Base-by-base conservation (phyloP, 352 stramenopile genomes). In the Globisporangium abappressorium region DNA sequence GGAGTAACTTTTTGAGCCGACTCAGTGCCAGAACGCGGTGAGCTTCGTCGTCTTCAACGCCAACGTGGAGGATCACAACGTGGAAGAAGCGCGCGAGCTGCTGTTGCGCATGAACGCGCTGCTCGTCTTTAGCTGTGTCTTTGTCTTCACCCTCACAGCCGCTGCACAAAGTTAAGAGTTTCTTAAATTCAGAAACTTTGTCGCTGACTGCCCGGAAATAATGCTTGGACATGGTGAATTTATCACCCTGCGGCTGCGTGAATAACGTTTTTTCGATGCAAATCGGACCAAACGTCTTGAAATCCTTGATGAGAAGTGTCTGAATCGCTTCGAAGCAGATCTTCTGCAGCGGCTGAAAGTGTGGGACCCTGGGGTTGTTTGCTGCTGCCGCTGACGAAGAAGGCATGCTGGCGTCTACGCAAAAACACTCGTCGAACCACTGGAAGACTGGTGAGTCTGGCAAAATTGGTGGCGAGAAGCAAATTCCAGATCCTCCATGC, bases 341-440 rank as follows among this genome's bases (percentile, higher is more conserved):
- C 0, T 62, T 57, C n/a, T 87, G 79, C 22, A 90, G 68, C n/a
- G 70, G 66, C n/a, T 65, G 57, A 15, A 91, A 80, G 38, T 90
- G 74, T 2, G 64, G n/a, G 18, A 80, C 74, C 1, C 12, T 43
- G 3, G 11, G 6, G 9, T 12, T 57, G 58, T 18, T 24, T 54
- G 62, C 22, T 18, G 66, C 55, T 57, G 46, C 22, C 11, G 26
- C 5, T 11, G 51, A n/a, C 1, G 26, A 24, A 7, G 57, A 20
- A 9, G 43, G 15, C 6, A 22, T 6, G 4, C 15, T 22, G 43
- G 43, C 41, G 2, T 89, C 76, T 0, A 90, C 66, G 9, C 74
- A 73, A 22, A 89, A 89, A 60, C 81, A 89, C 24, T 89, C 74
- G 30, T 92, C 84, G 2, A 92, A 57, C 82, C 84, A 91, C 53